Conservation (phyloP, 2,329 filamentous ascomycete genomes). For the Catunica adiposa region DNA sequence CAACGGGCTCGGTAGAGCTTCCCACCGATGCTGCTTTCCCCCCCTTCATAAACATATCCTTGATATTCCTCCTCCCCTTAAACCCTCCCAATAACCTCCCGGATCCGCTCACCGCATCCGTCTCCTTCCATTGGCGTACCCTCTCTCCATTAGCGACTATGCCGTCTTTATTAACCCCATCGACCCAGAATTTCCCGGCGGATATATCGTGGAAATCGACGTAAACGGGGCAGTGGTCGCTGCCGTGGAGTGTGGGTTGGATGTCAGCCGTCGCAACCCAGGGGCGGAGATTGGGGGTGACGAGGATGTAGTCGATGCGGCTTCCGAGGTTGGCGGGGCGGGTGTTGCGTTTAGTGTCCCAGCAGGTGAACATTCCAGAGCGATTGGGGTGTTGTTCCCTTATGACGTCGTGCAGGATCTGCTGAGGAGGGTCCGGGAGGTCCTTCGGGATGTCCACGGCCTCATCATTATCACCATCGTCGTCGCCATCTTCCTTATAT, state of each 20-base stretch:
- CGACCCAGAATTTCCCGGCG: slow-evolving; percentile 43
- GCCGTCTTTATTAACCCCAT: slow-evolving; percentile 55
- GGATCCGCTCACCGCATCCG: slow-evolving; percentile 56
- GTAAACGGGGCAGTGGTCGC: slow-evolving; percentile 91
- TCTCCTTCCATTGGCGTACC: slow-evolving; percentile 46
- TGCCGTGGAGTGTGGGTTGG: slow-evolving; percentile 84
- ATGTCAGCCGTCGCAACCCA: slow-evolving; percentile 77
- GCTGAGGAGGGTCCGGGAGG: slow-evolving; percentile 19
- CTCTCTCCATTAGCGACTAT: slow-evolving; percentile 54
- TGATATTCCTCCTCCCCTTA: slow-evolving; percentile 66
- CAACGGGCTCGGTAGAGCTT: neutral
- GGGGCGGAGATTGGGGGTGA: slow-evolving; percentile 56
- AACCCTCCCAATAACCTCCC: slow-evolving; percentile 80
- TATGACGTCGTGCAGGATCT: slow-evolving; percentile 70
- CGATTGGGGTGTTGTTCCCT: slow-evolving; percentile 66
- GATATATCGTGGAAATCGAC: slow-evolving; percentile 48
- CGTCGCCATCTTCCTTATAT: too few species aligned
- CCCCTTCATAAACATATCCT: slow-evolving; percentile 62
- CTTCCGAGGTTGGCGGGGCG: slow-evolving; percentile 87
- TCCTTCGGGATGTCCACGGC: slow-evolving; percentile 32
- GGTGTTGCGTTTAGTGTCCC: slow-evolving; percentile 90
- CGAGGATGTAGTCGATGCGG: slow-evolving; percentile 86
- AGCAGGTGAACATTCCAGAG: slow-evolving; percentile 88
- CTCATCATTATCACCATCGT: too few species aligned
- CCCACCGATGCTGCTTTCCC: too few species aligned